Conservation (phyloP, 257 asterid genomes). For the Nicotiana sylvestris region DNA sequence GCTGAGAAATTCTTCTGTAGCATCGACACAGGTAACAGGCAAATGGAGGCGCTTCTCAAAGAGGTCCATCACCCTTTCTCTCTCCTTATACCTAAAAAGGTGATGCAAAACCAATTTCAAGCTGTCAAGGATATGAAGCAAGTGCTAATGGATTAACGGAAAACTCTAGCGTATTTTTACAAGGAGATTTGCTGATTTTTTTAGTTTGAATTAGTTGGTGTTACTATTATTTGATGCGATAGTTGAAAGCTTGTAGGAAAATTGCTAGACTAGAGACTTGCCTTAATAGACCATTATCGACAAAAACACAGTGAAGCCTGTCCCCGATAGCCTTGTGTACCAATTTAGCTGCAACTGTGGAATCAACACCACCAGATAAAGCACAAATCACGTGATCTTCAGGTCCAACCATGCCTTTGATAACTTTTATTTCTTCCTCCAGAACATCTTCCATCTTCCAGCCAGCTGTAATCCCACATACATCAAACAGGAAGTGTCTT, state of each 20-base stretch:
- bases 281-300: slow-evolving; percentile 95
- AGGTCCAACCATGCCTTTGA: slow-evolving; percentile 56
- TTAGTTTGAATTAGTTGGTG: not conserved
- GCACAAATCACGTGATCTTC: slow-evolving; percentile 96
- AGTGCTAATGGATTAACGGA: not conserved
- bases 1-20: slow-evolving; percentile 78
- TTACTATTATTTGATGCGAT: not conserved
- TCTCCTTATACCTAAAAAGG: slow-evolving; percentile 57
- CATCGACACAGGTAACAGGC: slow-evolving; percentile 88
- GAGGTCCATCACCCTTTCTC: slow-evolving; percentile 88
- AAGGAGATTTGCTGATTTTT: not conserved
- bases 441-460: slow-evolving; percentile 94
- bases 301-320: slow-evolving; percentile 93
- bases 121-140: not conserved
- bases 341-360: slow-evolving; percentile 93
- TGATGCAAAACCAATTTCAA: not conserved
- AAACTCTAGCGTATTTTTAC: not conserved
- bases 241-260: not conserved
- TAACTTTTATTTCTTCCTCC: slow-evolving; percentile 69
- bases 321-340: slow-evolving; percentile 95
- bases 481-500: slow-evolving; percentile 62
- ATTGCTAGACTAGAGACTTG: slow-evolving; percentile 7
- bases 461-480: slow-evolving; percentile 69
- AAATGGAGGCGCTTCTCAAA: slow-evolving; percentile 85
- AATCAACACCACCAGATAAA: slow-evolving; percentile 95